Conservation (phyloP, 179 eudicot species). For the Sideroxylon spinosum region DNA sequence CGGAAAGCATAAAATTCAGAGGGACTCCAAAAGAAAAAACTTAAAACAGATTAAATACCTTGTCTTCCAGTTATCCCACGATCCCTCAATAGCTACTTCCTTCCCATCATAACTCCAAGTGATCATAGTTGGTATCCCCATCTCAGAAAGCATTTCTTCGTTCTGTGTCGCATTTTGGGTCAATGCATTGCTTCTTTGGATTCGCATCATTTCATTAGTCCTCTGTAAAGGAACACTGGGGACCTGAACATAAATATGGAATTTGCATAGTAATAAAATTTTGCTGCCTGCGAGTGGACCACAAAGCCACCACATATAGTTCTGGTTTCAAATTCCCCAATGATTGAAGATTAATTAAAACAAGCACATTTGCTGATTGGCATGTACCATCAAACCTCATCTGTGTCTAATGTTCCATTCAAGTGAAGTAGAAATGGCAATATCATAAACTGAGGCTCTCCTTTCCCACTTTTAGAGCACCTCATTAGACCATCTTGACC, state of each 20-base stretch:
- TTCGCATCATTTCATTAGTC: neutral
- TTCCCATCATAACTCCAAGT: constrained; percentile 74
- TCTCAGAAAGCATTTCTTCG: neutral
- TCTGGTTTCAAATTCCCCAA: constrained; percentile 1
- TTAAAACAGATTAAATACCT: constrained; percentile 35
- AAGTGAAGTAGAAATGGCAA: neutral
- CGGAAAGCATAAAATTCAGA: neutral
- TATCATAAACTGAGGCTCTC: neutral
- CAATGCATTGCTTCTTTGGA: too few relatives aligned
- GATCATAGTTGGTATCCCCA: constrained; percentile 38
- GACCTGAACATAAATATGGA: constrained; percentile 10
- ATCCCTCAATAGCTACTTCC: constrained; percentile 78
- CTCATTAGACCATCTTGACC: neutral
- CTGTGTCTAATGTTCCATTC: neutral
- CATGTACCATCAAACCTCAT: neutral
- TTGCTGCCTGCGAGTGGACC: neutral
- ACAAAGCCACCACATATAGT: neutral
- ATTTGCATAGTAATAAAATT: neutral
- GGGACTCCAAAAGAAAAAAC: neutral
- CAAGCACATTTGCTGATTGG: neutral
- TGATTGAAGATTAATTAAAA: neutral
- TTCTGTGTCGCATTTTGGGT: neutral
- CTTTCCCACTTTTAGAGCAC: neutral
- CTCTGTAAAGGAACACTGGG: constrained; percentile 9
- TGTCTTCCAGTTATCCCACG: constrained; percentile 91